These are phyloP conservation scores for Dactylella cylindrospora DNA, from an alignment of 2,329 filamentous ascomycete species.

Conservation along the genomic window DNA sequence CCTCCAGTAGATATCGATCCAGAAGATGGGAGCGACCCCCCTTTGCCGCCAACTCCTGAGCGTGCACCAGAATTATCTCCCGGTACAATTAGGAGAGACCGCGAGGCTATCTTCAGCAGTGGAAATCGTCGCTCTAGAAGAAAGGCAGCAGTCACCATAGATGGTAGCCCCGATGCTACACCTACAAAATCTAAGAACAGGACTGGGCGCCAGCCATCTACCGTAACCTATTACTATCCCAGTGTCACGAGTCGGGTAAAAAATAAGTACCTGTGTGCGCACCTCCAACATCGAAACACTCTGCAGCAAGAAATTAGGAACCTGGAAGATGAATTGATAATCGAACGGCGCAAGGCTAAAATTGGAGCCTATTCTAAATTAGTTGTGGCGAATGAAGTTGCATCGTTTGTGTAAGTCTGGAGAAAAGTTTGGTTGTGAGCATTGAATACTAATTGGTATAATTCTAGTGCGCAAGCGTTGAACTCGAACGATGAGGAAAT, in stretches of 20 bases:
- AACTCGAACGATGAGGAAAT: constrained; percentile 10
- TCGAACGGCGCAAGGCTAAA: constrained; percentile 13
- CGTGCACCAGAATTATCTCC: constrained; percentile 17
- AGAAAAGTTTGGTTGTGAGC: not conserved
- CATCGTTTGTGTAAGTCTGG: constrained; percentile 15
- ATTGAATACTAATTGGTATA: not conserved
- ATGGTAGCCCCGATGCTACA: constrained; percentile 5
- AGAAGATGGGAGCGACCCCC: constrained; percentile 10
- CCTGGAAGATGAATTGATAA: constrained; percentile 22
- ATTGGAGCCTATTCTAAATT: not conserved
- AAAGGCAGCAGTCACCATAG: not conserved
- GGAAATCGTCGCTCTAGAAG: constrained; percentile 9
- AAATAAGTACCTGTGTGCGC: not conserved
- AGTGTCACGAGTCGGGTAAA: not conserved
- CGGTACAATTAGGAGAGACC: constrained; percentile 13
- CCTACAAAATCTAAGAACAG: not conserved
- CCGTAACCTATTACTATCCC: constrained; percentile 11
- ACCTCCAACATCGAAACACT: constrained; percentile 15
- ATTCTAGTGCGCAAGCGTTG: constrained; percentile 11
- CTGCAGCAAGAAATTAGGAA: constrained; percentile 13
- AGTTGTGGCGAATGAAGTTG: not conserved
- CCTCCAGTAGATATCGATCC: constrained; percentile 8
- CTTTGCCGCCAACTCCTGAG: constrained; percentile 19
- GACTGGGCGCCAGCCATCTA: not conserved
- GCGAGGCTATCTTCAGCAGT: constrained; percentile 31